Evolutionary conservation across 169 alveolate species (phyloP).

Genomic region (Cryptosporidium meleagridis): DNA sequence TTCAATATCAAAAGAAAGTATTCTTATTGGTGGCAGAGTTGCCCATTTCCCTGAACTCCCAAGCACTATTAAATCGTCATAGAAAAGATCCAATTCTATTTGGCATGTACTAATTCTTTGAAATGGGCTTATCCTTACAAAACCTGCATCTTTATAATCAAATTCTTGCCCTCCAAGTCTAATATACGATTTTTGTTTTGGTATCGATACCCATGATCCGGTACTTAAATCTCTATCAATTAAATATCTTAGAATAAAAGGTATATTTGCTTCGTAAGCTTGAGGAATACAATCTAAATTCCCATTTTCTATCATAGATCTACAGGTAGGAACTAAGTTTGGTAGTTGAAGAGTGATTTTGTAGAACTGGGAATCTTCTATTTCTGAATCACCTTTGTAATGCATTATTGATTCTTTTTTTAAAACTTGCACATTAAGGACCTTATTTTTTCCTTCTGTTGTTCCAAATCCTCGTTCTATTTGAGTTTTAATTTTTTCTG

Average conservation of each 20-base stretch:
- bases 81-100: conserved; percentile 90
- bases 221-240: conserved; percentile 95
- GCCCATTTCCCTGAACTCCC: conserved; percentile 91
- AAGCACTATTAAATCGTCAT: conserved; percentile 81
- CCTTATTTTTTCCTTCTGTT: conserved; percentile 39
- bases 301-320: conserved; percentile 85
- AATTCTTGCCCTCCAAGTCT: conserved; percentile 22
- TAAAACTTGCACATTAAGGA: conserved; percentile 78
- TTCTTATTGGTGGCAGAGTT: conserved; percentile 94
- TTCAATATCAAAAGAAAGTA: conserved; percentile 93
- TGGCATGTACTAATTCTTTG: conserved; percentile 84
- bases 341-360: conserved; percentile 87
- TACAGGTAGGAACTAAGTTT: conserved; percentile 84
- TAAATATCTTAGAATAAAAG: conserved; percentile 95
- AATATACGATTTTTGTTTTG: conserved; percentile 76
- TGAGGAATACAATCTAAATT: conserved; percentile 76
- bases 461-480: not conserved
- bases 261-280: conserved; percentile 95
- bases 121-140: conserved; percentile 6
- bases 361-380: conserved; percentile 78
- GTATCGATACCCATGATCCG: conserved; percentile 94
- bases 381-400: conserved; percentile 78
- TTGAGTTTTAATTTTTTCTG: conserved; percentile 9
- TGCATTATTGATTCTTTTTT: conserved; percentile 83
- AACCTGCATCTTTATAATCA: not conserved